Evolutionary conservation across 2,329 filamentous ascomycete species (phyloP), one percentile per base, ranked within the genome.

Genomic region (Boeremia exigua): DNA sequence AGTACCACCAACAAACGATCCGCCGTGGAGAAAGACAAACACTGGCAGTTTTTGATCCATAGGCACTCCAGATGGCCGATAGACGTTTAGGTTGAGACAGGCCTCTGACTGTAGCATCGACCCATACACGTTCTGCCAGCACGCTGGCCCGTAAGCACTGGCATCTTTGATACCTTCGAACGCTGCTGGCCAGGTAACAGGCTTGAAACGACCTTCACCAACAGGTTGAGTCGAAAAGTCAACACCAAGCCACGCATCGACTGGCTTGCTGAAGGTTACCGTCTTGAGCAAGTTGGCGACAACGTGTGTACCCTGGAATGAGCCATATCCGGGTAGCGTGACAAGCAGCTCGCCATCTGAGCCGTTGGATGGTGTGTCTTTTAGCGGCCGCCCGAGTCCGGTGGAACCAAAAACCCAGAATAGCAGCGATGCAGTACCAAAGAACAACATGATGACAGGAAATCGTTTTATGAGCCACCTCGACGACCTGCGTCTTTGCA

Each of bases 191-290:
- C 73, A 78, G 19, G 72, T 68, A 17, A 79, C 70, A 0, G 77
- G 71, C 11, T 64, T 67, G 51, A 82, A 82, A 7, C 80, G 77
- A 12, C 66, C 58, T 3, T 77, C 66, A 5, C 76, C 78, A 1
- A 75, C 61, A 28, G 72, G 72, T 50, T 73, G 73, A 0, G 78
- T 79, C 0, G 80, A 74, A 44, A 81, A 82, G 60, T 80, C 77
- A 29, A 82, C 75, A 2, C 79, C 79, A 6, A 82, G 67, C 80
- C 80, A 82, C 0, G 80, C 79, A 57, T 82, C 78, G 1, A 82
- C 75, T 0, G 73, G 55, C 2, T 58, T 58, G 8, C 72, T 66
- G 2, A 80, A 67, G 0, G 58, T 56, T 23, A 65, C 59, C 17
- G 72, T 75, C 36, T 61, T 57, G 39, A 65, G 72, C 15, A 76